These are phyloP conservation scores for Phaeotremella skinneri DNA, from an alignment of 768 basidiomycete genomes.

Conservation along the genomic window DNA sequence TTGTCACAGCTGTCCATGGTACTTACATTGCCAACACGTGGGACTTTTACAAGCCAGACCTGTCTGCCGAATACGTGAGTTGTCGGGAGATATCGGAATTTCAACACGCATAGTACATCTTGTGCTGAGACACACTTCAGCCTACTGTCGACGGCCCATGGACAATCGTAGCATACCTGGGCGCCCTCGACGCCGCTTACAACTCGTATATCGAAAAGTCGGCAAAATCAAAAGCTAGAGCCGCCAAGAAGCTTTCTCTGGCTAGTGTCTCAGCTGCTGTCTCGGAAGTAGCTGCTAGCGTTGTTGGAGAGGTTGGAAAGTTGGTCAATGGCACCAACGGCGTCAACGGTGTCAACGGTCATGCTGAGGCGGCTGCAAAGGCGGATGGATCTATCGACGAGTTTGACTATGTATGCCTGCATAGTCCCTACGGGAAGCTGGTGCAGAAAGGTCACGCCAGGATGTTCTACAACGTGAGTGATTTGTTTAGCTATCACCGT, in stretches of 20 bases:
- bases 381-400: conserved; percentile 64
- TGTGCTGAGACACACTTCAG: conserved; percentile 19
- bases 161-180: conserved; percentile 90
- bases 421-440: conserved; percentile 97
- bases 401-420: conserved; percentile 92
- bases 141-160: conserved; percentile 97
- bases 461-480: conserved; percentile 56
- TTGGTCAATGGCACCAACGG: conserved; percentile 52
- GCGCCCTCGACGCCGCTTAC: conserved; percentile 88
- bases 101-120: background rate
- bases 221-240: conserved; percentile 55
- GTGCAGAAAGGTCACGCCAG: conserved; percentile 96
- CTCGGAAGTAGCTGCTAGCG: conserved; percentile 45
- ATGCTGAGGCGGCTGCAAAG: conserved; percentile 42
- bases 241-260: conserved; percentile 57
- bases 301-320: conserved; percentile 35
- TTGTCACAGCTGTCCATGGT: conserved; percentile 76
- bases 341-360: conserved; percentile 45
- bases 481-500: no score
- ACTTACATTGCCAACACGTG: conserved; percentile 97
- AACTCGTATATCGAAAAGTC: conserved; percentile 76
- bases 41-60: conserved; percentile 98
- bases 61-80: conserved; percentile 56
- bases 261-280: conserved; percentile 49
- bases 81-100: background rate